Evolutionary conservation across 106 monocot species (phyloP).

Genomic region (Posidonia australis): DNA sequence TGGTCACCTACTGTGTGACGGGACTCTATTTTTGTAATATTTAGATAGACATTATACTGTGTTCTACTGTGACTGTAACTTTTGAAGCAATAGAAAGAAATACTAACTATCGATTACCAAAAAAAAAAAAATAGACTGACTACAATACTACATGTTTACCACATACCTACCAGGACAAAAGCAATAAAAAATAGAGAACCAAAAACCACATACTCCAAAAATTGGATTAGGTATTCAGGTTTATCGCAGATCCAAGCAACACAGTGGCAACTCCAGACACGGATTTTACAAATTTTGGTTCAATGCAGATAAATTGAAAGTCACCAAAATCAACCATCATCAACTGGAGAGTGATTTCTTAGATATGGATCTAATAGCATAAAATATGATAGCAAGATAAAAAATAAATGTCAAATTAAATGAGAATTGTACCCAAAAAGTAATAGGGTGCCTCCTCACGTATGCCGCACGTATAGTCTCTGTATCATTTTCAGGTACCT

Average conservation of each 20-base stretch:
- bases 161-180: background rate
- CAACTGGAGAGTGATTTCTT: background rate
- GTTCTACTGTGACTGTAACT: too few relatives aligned
- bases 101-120: too few relatives aligned
- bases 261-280: constrained; percentile 95
- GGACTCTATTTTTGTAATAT: too few relatives aligned
- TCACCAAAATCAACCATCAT: constrained; percentile 98
- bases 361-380: constrained; percentile 5
- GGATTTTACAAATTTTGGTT: constrained; percentile 63
- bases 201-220: too few relatives aligned
- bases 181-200: background rate
- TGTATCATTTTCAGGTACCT: constrained; percentile 56
- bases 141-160: background rate
- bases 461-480: constrained; percentile 54
- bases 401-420: background rate
- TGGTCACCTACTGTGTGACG: too few relatives aligned
- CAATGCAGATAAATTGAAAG: constrained; percentile 63
- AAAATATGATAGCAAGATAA: background rate
- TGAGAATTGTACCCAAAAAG: constrained; percentile 72
- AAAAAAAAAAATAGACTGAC: too few relatives aligned
- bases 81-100: too few relatives aligned
- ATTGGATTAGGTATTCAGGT: background rate
- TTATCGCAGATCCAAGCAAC: constrained; percentile 77
- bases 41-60: too few relatives aligned
- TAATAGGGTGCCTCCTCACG: constrained; percentile 66